Percentiles rank a stretch among this genome's conserved stretches.
Conservation (phyloP, 2,329 filamentous ascomycete genomes). For the Verticillium nonalfalfae region DNA sequence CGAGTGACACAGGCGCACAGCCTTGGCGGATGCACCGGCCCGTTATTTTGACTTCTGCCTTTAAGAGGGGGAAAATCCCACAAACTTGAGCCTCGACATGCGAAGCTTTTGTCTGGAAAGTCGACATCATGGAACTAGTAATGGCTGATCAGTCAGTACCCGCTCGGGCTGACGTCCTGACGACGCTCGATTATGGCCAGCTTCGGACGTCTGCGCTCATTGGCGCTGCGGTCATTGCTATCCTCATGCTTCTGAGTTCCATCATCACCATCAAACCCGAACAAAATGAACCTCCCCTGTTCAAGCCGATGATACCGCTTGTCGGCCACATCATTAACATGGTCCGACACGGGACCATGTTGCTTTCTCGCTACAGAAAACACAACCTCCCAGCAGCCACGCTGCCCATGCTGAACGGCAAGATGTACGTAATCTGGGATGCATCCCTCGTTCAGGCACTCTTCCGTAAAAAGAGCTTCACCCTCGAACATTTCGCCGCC, state of each 20-base stretch:
- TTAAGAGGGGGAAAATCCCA: too few species aligned
- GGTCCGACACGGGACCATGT: conserved; percentile 17
- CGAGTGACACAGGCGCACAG: too few species aligned
- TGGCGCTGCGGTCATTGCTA: not conserved
- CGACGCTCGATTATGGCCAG: not conserved
- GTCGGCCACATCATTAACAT: conserved; percentile 41
- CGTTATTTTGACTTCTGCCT: too few species aligned
- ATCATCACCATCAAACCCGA: conserved; percentile 6
- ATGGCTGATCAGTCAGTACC: not conserved
- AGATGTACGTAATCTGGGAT: conserved; percentile 36
- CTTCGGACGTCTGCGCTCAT: not conserved
- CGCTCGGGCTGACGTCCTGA: too few species aligned
- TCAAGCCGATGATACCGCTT: conserved; percentile 34
- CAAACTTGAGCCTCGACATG: too few species aligned
- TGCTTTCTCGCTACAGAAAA: not conserved
- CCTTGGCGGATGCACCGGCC: too few species aligned
- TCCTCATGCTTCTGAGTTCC: not conserved
- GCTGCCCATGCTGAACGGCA: conserved; percentile 33
- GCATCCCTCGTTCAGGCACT: conserved; percentile 29
- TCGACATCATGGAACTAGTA: not conserved
- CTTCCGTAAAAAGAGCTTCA: conserved; percentile 30
- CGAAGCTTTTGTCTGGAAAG: too few species aligned
- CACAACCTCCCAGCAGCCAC: conserved; percentile 29
- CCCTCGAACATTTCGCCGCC: conserved; percentile 33
- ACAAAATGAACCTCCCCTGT: conserved; percentile 32